Evolutionary conservation across 768 basidiomycete species (phyloP).

Genomic region (Rhodotorula graminis): DNA sequence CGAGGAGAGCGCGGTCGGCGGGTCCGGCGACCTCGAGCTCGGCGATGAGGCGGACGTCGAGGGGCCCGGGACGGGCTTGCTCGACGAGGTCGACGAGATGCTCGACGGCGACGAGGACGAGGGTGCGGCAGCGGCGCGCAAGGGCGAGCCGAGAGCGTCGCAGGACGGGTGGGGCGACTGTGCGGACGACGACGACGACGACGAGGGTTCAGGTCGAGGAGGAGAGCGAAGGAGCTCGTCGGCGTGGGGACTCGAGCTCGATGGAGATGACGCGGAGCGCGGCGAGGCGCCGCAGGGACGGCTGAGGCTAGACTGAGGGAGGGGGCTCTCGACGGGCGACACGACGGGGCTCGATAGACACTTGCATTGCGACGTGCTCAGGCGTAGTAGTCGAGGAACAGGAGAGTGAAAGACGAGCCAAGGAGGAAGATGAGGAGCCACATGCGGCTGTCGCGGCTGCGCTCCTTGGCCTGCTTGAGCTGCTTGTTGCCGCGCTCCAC

Average conservation of each 20-base stretch:
- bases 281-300: too few relatives aligned
- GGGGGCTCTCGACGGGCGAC: not conserved
- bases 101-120: not conserved
- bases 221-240: not conserved
- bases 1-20: slow-evolving; percentile 12
- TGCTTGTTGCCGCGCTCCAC: slow-evolving; percentile 87
- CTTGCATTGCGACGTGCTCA: not conserved
- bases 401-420: slow-evolving; percentile 79
- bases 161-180: slow-evolving; percentile 8
- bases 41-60: slow-evolving; percentile 52
- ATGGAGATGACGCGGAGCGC: not conserved
- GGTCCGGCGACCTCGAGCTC: not conserved
- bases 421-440: slow-evolving; percentile 88
- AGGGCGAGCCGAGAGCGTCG: not conserved
- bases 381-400: slow-evolving; percentile 84
- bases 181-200: slow-evolving; percentile 3
- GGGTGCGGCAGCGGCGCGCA: not conserved
- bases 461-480: slow-evolving; percentile 77
- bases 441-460: slow-evolving; percentile 78
- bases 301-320: slow-evolving; percentile 11
- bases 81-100: slow-evolving; percentile 59
- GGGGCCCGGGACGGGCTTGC: slow-evolving; percentile 51
- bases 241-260: slow-evolving; percentile 17
- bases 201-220: not conserved
- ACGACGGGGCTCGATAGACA: too few relatives aligned